Evolutionary conservation across 2,329 filamentous ascomycete species (phyloP).

Genomic region (Phoma sp.): DNA sequence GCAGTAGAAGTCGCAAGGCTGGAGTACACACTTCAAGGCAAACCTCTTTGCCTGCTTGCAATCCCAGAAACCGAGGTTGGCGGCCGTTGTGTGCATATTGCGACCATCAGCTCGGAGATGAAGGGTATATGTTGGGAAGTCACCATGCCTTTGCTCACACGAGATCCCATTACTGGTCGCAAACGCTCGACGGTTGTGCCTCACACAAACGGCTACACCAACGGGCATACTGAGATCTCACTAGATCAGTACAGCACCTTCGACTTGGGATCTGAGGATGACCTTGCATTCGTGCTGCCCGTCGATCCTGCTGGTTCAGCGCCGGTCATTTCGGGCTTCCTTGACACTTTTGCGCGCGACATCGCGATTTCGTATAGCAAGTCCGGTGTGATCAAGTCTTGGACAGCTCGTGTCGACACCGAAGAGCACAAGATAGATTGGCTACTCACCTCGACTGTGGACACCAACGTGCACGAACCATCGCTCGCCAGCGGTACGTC

Average conservation of each 20-base stretch:
- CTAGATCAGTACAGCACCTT: conserved; percentile 75
- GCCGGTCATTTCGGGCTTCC: conserved; percentile 74
- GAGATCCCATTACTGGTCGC: conserved; percentile 36
- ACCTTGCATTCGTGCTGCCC: conserved; percentile 69
- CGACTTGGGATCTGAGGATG: conserved; percentile 63
- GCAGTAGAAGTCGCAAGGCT: conserved; percentile 66
- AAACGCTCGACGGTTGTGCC: conserved; percentile 30
- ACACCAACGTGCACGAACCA: conserved; percentile 75
- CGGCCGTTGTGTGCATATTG: conserved; percentile 66
- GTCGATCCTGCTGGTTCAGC: conserved; percentile 84
- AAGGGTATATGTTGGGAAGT: conserved; percentile 84
- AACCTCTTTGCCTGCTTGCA: conserved; percentile 79
- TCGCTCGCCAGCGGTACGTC: conserved; percentile 84
- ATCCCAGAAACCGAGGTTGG: conserved; percentile 70
- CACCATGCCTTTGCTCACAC: conserved; percentile 59
- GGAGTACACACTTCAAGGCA: conserved; percentile 67
- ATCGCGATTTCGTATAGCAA: conserved; percentile 84
- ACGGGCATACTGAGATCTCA: conserved; percentile 47
- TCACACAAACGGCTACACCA: conserved; percentile 38
- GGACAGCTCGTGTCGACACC: conserved; percentile 78
- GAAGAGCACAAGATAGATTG: conserved; percentile 72
- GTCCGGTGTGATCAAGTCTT: conserved; percentile 77
- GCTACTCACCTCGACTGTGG: conserved; percentile 80
- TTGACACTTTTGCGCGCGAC: conserved; percentile 86
- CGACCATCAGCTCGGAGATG: conserved; percentile 81